Base-by-base conservation (phyloP, 2,329 filamentous ascomycete genomes). In the Penicillium sp. region DNA sequence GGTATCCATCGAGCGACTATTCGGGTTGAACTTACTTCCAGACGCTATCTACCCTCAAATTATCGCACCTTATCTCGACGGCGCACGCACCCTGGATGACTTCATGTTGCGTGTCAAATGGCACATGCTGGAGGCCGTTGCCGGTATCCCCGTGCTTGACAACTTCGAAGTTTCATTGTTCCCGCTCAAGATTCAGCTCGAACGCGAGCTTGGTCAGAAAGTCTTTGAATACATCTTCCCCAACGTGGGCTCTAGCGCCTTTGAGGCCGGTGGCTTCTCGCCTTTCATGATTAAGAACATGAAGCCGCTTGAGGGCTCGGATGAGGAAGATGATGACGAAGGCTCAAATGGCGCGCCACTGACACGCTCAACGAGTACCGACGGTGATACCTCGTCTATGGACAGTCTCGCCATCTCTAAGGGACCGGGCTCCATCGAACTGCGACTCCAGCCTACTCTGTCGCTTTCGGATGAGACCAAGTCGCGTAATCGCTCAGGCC, bases 211-310 rank as follows among this genome's bases (percentile, higher is more conserved):
- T 46, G 93, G 92, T 42, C 93, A 95, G 76, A 91, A 88, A 63
- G 79, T 99, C 2, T 96, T 99, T 63, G 92, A 97, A 75, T 99
- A 99, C 73, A 91, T 99, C 64, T 99, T 99, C 78, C 95, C 94
- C 0, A 90, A 89, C 12, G 84, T 90, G 63, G 86, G 86, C 71
- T 74, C 82, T 72, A 69, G 75, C 59, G 77, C 74, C 1, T 79
- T 78, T 50, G 79, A 80, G 56, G 73, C 70, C 50, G 75, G 76
- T 18, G 74, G 75, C 4, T 80, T 80, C 60, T 80, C 79, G 16
- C 79, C 80, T 32, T 77, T 81, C 56, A 75, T 79, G 71, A 77
- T 81, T 68, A 73, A 75, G 70, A 76, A 79, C 38, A 77, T 85
- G 59, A 80, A 83, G 52, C 75, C 78, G 0, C 65, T 79, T 23